These are phyloP conservation scores for Cladosporium sp. DNA, from an alignment of 2,329 filamentous ascomycete genomes.

Conservation along the genomic window DNA sequence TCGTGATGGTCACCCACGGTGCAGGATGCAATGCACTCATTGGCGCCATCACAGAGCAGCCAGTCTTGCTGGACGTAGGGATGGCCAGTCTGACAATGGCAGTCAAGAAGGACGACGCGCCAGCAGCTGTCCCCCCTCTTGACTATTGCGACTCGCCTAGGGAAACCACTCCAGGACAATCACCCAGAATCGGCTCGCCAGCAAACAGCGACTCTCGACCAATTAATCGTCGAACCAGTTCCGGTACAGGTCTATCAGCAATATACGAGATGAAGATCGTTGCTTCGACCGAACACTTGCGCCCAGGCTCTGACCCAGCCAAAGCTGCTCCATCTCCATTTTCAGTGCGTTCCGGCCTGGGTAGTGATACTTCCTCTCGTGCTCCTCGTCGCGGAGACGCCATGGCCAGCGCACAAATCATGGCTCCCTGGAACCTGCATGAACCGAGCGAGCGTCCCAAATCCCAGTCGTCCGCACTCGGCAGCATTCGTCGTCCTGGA, in stretches of 20 bases:
- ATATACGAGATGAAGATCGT: slow-evolving; percentile 70
- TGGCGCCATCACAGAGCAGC: slow-evolving; percentile 84
- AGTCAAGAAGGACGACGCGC: slow-evolving; percentile 50
- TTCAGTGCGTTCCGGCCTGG: background rate
- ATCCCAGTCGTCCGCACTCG: slow-evolving; percentile 25
- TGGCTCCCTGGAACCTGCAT: slow-evolving; percentile 5
- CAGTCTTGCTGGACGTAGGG: slow-evolving; percentile 83
- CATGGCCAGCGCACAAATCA: background rate
- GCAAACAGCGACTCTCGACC: slow-evolving; percentile 24
- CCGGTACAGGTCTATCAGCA: slow-evolving; percentile 46
- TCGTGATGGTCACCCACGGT: slow-evolving; percentile 88
- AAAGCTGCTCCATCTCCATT: slow-evolving; percentile 4
- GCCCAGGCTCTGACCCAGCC: slow-evolving; percentile 44
- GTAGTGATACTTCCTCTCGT: background rate
- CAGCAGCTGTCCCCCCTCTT: slow-evolving; percentile 18
- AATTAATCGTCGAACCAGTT: slow-evolving; percentile 33
- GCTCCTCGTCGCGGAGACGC: background rate
- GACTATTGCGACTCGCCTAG: slow-evolving; percentile 7
- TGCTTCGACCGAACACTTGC: slow-evolving; percentile 72
- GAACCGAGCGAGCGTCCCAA: slow-evolving; percentile 1
- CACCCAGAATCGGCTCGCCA: slow-evolving; percentile 20
- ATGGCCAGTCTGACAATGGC: slow-evolving; percentile 93
- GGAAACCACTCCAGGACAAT: slow-evolving; percentile 13
- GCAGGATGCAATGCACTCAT: slow-evolving; percentile 95
- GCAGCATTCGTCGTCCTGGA: slow-evolving; percentile 36